A percentile compares a stretch with the other conserved stretches of the same genome.
Evolutionary conservation across 192 early-diverging fungal species (phyloP).

Genomic region (Coemansia sp.): DNA sequence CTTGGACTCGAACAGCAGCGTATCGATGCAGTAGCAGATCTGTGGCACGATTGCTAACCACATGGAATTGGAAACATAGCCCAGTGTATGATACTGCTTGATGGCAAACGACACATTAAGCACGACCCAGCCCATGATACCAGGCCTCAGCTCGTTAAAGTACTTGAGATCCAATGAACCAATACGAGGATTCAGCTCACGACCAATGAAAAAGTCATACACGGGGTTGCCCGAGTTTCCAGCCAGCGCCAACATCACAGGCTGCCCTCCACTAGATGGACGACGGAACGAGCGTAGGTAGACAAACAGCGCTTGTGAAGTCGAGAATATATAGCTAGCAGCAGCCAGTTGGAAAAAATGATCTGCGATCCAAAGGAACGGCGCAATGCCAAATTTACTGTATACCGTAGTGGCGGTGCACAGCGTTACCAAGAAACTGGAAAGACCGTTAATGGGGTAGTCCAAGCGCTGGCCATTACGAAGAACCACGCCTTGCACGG

Average conservation of each 20-base stretch:
- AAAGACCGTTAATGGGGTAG: constrained; percentile 86
- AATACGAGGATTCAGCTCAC: constrained; percentile 94
- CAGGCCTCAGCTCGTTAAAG: constrained; percentile 92
- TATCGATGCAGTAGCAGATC: constrained; percentile 84
- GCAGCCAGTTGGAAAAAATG: constrained; percentile 75
- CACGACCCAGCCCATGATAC: constrained; percentile 88
- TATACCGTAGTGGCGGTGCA: constrained; percentile 47
- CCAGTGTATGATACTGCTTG: constrained; percentile 72
- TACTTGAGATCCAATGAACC: constrained; percentile 87
- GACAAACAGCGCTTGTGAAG: constrained; percentile 67
- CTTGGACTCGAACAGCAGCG: constrained; percentile 65
- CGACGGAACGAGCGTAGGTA: constrained; percentile 77
- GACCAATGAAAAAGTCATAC: constrained; percentile 96
- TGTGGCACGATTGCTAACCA: constrained; percentile 75
- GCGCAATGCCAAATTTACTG: constrained; percentile 56
- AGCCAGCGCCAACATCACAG: constrained; percentile 73
- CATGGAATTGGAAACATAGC: constrained; percentile 77
- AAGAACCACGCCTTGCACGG: constrained; percentile 67
- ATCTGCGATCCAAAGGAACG: constrained; percentile 82
- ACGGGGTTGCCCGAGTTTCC: constrained; percentile 90
- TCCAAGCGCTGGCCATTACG: constrained; percentile 71
- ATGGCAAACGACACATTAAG: constrained; percentile 77
- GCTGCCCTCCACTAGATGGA: constrained; percentile 19
- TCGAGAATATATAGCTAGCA: constrained; percentile 70
- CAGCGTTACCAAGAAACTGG: constrained; percentile 61